These are phyloP conservation scores for Sporothrix curviconia DNA, from an alignment of 2,329 filamentous ascomycete species.

Conservation along the genomic window DNA sequence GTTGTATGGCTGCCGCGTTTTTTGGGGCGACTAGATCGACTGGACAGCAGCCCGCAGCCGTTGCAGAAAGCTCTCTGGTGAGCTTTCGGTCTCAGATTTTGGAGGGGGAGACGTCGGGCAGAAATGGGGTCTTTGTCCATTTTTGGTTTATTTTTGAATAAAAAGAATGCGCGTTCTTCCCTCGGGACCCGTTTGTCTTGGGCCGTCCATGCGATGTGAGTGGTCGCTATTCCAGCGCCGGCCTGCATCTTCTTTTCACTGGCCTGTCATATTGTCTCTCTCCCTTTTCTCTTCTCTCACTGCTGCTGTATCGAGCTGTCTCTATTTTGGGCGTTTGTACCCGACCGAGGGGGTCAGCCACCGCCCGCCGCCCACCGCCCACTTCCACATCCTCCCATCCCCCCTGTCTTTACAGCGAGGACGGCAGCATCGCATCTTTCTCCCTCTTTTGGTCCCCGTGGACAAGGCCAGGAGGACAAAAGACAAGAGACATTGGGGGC, in stretches of 20 bases:
- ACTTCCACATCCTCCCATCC: no score
- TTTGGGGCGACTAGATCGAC: constrained; percentile 18
- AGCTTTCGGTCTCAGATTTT: background rate
- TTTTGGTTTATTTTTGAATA: background rate
- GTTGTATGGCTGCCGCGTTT: background rate
- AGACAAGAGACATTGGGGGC: no score
- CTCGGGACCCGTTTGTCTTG: background rate
- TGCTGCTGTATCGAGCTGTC: background rate
- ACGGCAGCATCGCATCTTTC: no score
- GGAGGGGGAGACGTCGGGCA: constrained; percentile 25
- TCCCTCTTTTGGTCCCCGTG: no score
- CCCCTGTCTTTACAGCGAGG: no score
- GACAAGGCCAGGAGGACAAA: no score
- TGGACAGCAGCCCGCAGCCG: constrained; percentile 24
- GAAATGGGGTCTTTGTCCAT: constrained; percentile 22
- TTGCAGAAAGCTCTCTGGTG: constrained; percentile 6
- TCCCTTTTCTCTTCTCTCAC: background rate
- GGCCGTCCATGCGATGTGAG: background rate
- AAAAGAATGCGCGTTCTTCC: background rate
- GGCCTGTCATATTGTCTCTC: background rate
- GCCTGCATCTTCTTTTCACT: no score
- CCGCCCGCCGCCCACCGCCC: background rate
- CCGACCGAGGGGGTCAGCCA: constrained; percentile 20
- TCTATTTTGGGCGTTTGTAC: constrained; percentile 25
- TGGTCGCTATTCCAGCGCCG: background rate